Evolutionary conservation across 441 rosid species (phyloP).

Genomic region (Iberis amara): DNA sequence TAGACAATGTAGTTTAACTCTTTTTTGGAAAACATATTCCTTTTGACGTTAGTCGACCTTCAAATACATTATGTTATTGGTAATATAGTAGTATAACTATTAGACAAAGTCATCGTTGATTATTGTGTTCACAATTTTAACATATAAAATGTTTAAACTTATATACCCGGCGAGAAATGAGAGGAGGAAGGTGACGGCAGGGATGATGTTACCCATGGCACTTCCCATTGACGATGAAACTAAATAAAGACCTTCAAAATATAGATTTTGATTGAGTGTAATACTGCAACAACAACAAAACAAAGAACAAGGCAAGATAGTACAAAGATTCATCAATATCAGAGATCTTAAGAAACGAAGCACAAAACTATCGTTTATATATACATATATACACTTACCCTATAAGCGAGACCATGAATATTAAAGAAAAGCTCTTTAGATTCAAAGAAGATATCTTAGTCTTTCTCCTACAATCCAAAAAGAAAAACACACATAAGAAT

Average conservation of each 20-base stretch:
- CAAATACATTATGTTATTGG: too few species aligned
- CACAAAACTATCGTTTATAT: neutral
- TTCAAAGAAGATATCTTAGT: constrained; percentile 36
- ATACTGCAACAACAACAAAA: constrained; percentile 31
- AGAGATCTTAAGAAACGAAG: neutral
- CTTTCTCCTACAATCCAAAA: constrained; percentile 26
- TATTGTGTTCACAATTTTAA: neutral
- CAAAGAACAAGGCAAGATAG: neutral
- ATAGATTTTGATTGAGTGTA: constrained; percentile 46
- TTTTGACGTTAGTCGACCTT: too few species aligned
- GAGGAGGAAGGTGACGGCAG: constrained; percentile 58
- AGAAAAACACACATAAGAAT: neutral
- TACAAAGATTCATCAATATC: constrained; percentile 13
- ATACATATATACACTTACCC: constrained; percentile 36
- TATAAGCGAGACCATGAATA: constrained; percentile 46
- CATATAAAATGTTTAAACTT: neutral
- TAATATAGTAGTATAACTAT: too few species aligned
- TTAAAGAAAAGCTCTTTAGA: constrained; percentile 41
- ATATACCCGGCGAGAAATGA: constrained; percentile 42
- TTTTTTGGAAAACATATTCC: too few species aligned
- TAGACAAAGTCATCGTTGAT: too few species aligned
- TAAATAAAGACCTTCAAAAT: constrained; percentile 50
- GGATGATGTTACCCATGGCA: constrained; percentile 46
- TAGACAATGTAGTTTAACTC: too few species aligned
- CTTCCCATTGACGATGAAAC: constrained; percentile 56